phyloP scores from a whole-genome alignment of 2,329 filamentous ascomycete species.

The Diaporthe velutina region DNA sequence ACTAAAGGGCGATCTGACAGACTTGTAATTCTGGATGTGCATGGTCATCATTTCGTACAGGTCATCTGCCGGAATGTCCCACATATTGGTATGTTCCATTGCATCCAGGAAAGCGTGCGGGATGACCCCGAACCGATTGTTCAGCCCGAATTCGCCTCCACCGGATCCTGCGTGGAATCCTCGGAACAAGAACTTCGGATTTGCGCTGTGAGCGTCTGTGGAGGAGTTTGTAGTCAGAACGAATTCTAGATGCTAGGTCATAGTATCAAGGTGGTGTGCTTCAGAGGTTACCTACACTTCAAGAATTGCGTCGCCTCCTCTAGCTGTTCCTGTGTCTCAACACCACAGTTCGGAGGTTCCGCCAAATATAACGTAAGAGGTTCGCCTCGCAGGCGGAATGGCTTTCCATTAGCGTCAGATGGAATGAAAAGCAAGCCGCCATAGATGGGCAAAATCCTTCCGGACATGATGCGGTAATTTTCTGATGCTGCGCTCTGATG shows the following conservation, averaged over 20 bases:
- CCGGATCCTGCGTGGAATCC: not conserved
- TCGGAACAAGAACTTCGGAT: not conserved
- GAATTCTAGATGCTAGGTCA: not conserved
- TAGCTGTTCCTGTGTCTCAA: not conserved
- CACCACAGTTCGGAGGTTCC: too few species aligned
- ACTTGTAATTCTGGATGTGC: not conserved
- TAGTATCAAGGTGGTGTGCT: rapidly evolving
- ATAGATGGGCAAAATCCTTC: too few species aligned
- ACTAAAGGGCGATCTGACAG: not conserved
- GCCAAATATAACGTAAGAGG: too few species aligned
- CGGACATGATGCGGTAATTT: too few species aligned
- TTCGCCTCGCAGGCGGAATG: not conserved
- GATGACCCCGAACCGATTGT: not conserved
- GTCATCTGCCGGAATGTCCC: too few species aligned
- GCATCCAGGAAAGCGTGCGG: not conserved
- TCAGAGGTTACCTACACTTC: not conserved
- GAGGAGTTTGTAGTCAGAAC: not conserved
- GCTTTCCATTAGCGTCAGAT: not conserved
- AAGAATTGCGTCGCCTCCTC: not conserved
- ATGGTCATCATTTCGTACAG: not conserved
- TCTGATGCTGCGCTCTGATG: too few species aligned
- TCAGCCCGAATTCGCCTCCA: not conserved
- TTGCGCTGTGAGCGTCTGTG: not conserved
- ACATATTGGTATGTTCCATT: not conserved
- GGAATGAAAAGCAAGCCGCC: too few species aligned